These are phyloP conservation scores for Neospora caninum DNA, from an alignment of 169 alveolate genomes.

Conservation along the genomic window DNA sequence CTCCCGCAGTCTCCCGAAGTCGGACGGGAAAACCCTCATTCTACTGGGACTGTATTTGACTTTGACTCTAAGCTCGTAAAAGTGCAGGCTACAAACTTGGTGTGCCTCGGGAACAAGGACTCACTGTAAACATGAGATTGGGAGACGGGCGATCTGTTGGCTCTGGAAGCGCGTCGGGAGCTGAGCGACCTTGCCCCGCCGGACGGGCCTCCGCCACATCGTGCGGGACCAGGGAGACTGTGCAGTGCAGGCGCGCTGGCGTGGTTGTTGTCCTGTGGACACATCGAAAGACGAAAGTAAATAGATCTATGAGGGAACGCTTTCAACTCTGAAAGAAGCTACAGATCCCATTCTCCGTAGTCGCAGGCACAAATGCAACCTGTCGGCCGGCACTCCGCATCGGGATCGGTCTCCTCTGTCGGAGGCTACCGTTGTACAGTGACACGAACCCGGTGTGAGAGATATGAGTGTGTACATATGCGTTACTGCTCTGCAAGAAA, in stretches of 20 bases:
- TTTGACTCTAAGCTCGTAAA: too few species aligned
- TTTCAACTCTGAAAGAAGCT: constrained; percentile 1
- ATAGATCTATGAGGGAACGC: not conserved
- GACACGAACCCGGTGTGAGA: too few species aligned
- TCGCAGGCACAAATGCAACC: not conserved
- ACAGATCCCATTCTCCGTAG: not conserved
- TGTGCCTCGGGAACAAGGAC: not conserved
- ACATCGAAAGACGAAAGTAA: not conserved
- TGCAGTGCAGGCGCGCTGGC: constrained; percentile 62
- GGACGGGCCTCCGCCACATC: constrained; percentile 55
- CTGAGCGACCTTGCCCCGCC: constrained; percentile 64
- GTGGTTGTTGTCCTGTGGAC: not conserved
- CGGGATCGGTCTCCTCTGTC: too few species aligned
- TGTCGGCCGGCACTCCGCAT: too few species aligned
- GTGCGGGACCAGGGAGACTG: constrained; percentile 50
- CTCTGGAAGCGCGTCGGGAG: constrained; percentile 61
- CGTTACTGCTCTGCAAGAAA: too few species aligned
- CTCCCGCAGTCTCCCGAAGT: too few species aligned
- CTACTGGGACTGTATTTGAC: too few species aligned
- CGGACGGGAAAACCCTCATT: too few species aligned
- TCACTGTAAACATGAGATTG: constrained; percentile 22
- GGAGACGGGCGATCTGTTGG: constrained; percentile 60
- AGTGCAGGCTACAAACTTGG: too few species aligned
- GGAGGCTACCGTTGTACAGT: too few species aligned
- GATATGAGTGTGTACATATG: too few species aligned